Percentiles rank a stretch among this genome's conserved stretches.
phyloP scores from a whole-genome alignment of 2,329 filamentous ascomycete genomes.

The Paramyrothecium sp. region DNA sequence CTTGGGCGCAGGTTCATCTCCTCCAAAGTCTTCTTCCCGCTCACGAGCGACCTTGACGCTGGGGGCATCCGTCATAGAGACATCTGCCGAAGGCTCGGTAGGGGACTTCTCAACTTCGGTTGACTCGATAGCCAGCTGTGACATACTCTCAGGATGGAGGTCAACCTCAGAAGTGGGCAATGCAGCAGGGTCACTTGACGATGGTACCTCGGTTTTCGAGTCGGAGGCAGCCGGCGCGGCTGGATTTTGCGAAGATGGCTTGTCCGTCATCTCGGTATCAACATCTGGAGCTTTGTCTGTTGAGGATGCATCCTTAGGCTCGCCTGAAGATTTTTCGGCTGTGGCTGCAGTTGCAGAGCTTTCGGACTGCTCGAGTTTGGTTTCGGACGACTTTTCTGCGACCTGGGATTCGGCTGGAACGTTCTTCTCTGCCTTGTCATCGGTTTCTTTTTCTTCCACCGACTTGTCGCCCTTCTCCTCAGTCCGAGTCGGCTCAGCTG shows the following conservation, averaged over 20 bases:
- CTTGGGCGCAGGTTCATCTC: conserved; percentile 70
- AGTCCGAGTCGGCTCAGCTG: conserved; percentile 1
- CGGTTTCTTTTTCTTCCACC: neutral
- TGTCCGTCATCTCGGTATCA: conserved; percentile 18
- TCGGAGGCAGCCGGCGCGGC: neutral
- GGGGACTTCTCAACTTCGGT: conserved; percentile 26
- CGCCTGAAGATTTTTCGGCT: neutral
- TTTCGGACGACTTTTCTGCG: neutral
- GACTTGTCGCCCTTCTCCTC: neutral
- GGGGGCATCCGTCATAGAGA: conserved; percentile 54
- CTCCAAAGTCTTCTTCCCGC: conserved; percentile 68
- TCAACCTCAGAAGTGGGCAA: conserved; percentile 30
- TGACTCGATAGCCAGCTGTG: conserved; percentile 35
- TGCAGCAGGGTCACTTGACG: conserved; percentile 15
- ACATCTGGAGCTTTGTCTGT: conserved; percentile 16
- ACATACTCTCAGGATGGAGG: conserved; percentile 33
- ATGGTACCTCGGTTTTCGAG: conserved; percentile 8
- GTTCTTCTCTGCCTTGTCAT: conserved; percentile 1
- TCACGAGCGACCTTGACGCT: conserved; percentile 67
- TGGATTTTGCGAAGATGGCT: neutral
- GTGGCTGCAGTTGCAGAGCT: neutral
- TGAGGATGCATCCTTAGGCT: conserved; percentile 22
- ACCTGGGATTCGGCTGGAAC: too few relatives aligned
- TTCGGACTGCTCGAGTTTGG: conserved; percentile 2
- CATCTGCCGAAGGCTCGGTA: conserved; percentile 34